Evolutionary conservation across 305 asterid species (phyloP), one percentile per base, ranked within the genome.

Genomic region (Rubia tinctorum): DNA sequence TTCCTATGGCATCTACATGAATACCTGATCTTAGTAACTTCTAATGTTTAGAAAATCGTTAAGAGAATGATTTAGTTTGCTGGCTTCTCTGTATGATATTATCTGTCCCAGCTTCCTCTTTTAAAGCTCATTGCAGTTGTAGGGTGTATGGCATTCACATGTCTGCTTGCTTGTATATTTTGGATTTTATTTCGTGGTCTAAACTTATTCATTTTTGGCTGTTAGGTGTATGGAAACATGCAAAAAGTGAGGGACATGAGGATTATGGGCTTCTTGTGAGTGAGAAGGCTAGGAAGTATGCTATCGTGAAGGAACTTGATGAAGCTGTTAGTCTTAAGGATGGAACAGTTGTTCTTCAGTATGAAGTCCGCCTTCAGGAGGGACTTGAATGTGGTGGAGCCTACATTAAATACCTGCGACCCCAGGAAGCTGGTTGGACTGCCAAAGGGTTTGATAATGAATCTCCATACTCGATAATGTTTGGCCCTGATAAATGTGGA

Each of bases 321-420:
- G 75, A 80, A 22, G 85, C 82, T 75, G 91, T 83, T 58, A 78
- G 83, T 68, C 90, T 90, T 64, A 89, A 89, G 85, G 98, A 89
- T 51, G 89, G 85, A 75, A 88, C 97, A 2, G 65, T 85, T 70
- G 96, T 92, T 55, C 98, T 95, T 71, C 99, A 95, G 53, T 95
- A 78, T 40, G 99, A 95, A 81, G 93, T 85, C 58, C 98, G 98
- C 75, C 90, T 95, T 75, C 99, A 95, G 79, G 84, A 87, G 7
- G 98, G 99, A 22, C 98, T 92, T 37, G 99, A 92, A 74, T 92
- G 99, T 77, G 99, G 99, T 60, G 99, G 98, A 77, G 99, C 99
- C 68, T 95, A 95, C 74, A 58, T 95, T 72, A 95, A 95, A 82
- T 92, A 89, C 81, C 97, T 95, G 65, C 97, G 96, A 17, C 98